Percentiles rank a stretch among this genome's conserved stretches.
These are phyloP conservation scores for Lichtheimia hyalospora DNA, from an alignment of 371 early-diverging fungal genomes.

Conservation along the genomic window DNA sequence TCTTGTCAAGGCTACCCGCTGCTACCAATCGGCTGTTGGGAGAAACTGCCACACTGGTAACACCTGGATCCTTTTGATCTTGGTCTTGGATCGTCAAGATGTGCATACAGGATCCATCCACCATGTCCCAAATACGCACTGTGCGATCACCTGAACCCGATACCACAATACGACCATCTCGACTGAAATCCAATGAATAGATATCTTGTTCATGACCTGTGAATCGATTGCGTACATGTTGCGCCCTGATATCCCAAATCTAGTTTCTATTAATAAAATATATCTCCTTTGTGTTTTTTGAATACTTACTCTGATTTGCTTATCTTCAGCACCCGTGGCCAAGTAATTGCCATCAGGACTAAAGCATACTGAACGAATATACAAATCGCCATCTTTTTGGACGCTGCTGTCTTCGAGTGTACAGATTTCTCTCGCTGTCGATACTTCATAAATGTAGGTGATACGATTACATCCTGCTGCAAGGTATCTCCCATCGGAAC, in stretches of 20 bases:
- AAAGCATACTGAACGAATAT: conserved; percentile 96
- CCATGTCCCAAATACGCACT: conserved; percentile 87
- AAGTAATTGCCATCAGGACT: conserved; percentile 90
- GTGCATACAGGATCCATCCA: conserved; percentile 69
- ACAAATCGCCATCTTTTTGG: conserved; percentile 79
- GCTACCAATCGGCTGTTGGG: conserved; percentile 84
- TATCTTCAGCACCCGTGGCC: conserved; percentile 98
- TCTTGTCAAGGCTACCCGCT: conserved; percentile 90
- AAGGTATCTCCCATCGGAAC: conserved; percentile 83
- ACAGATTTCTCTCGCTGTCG: conserved; percentile 64
- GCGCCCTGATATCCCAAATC: conserved; percentile 81
- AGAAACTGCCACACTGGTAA: conserved; percentile 92
- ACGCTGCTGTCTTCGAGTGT: conserved; percentile 77
- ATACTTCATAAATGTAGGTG: conserved; percentile 84
- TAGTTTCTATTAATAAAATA: not conserved
- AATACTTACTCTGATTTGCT: conserved; percentile 77
- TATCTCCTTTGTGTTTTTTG: not conserved
- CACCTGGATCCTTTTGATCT: conserved; percentile 88
- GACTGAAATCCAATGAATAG: conserved; percentile 94
- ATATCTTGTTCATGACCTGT: conserved; percentile 97
- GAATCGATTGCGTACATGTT: conserved; percentile 66
- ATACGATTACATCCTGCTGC: conserved; percentile 93
- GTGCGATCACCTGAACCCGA: conserved; percentile 96
- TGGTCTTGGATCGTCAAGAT: conserved; percentile 80
- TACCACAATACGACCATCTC: conserved; percentile 89